Evolutionary conservation across 2,329 filamentous ascomycete species (phyloP).

Genomic region (Trichoderma semiorbis): DNA sequence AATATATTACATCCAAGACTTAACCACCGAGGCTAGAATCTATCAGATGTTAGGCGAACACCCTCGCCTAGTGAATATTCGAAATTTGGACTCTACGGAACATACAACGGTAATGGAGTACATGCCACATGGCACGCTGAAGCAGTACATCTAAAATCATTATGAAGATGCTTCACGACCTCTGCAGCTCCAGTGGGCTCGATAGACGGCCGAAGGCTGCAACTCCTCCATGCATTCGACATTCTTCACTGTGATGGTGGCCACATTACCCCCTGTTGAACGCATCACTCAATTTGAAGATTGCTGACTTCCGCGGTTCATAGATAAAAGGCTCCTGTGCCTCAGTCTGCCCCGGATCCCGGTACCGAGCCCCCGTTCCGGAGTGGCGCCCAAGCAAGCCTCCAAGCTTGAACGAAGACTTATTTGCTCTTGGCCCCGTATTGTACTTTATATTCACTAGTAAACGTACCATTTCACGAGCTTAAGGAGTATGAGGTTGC

Average conservation of each 20-base stretch:
- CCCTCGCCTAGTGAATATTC: not conserved
- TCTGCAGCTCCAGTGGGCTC: not conserved
- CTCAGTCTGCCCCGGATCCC: not conserved
- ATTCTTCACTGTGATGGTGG: not conserved
- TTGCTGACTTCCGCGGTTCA: not conserved
- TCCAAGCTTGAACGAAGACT: not conserved
- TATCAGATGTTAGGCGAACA: not conserved
- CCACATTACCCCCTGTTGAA: not conserved
- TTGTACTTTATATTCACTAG: not conserved
- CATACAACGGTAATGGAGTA: not conserved
- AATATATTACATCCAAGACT: not conserved
- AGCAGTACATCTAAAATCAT: not conserved
- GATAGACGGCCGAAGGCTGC: not conserved
- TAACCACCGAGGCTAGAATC: not conserved
- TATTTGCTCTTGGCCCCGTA: not conserved
- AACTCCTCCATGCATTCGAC: not conserved
- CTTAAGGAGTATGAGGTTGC: not conserved
- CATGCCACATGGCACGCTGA: not conserved
- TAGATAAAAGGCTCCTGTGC: not conserved
- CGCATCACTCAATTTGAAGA: not conserved
- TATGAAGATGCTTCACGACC: not conserved
- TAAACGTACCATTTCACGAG: not conserved
- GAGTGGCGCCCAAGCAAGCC: not conserved
- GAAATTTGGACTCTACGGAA: not conserved
- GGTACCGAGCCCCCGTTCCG: not conserved